phyloP scores from a whole-genome alignment of 495 filamentous ascomycete species.

The Xylaria palmicola region DNA sequence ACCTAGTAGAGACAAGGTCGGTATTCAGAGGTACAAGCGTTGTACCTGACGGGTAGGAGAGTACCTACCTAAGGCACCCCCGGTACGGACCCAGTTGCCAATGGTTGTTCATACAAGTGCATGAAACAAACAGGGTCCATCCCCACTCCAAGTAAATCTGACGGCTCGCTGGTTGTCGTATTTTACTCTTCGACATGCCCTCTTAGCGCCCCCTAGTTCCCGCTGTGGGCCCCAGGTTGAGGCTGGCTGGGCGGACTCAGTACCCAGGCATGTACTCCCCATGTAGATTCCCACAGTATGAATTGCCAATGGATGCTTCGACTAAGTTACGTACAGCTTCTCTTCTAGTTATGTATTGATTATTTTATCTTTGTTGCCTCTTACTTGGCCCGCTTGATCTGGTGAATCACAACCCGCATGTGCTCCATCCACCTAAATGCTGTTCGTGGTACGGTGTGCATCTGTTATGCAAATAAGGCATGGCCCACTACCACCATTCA shows the following conservation, averaged over 20 bases:
- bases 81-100: not conserved
- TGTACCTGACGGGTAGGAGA: too few relatives aligned
- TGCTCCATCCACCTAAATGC: not conserved
- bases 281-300: conserved; percentile 4
- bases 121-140: conserved; percentile 1
- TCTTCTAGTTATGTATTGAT: too few relatives aligned
- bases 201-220: conserved; percentile 24
- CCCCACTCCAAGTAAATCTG: not conserved
- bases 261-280: too few relatives aligned
- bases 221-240: conserved; percentile 33
- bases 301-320: conserved; percentile 1
- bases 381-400: conserved; percentile 3
- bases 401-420: conserved; percentile 15
- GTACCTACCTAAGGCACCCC: not conserved
- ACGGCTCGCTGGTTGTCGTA: not conserved
- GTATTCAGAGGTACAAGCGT: too few relatives aligned
- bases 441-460: conserved; percentile 8
- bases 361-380: not conserved
- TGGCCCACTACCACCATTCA: not conserved
- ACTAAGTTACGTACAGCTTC: too few relatives aligned
- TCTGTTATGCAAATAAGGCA: conserved; percentile 16
- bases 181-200: conserved; percentile 17
- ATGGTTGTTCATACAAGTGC: not conserved
- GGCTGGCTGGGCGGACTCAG: conserved; percentile 22
- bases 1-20: too few relatives aligned